These are phyloP conservation scores for Chlamydomonas sphaeroides DNA, from an alignment of 139 green algal species.

Conservation along the genomic window DNA sequence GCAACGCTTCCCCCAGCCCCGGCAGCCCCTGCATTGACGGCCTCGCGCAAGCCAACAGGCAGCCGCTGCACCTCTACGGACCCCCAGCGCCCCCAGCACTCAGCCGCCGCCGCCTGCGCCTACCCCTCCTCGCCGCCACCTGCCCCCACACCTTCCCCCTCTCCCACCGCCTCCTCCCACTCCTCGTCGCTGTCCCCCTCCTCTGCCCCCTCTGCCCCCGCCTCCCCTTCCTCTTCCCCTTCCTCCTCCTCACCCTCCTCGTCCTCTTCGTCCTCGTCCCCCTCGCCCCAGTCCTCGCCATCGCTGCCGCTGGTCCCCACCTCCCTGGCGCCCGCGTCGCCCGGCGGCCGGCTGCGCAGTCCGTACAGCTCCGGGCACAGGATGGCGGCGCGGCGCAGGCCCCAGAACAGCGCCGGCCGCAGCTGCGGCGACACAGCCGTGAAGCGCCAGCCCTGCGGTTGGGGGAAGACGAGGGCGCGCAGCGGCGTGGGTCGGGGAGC, in stretches of 20 bases:
- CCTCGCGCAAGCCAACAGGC: too few species aligned
- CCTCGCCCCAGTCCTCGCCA: neutral
- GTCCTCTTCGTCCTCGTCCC: neutral
- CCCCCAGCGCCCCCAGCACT: too few species aligned
- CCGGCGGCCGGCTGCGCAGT: neutral
- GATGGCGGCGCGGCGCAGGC: conserved; percentile 19
- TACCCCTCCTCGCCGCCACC: too few species aligned
- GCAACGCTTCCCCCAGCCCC: too few species aligned
- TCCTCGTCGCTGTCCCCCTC: neutral
- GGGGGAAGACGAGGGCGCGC: neutral
- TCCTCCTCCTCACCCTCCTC: neutral
- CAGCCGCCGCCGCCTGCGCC: too few species aligned
- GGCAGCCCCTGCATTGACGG: too few species aligned
- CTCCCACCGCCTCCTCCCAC: too few species aligned
- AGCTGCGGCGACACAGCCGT: neutral
- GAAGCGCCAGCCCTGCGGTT: conserved; percentile 15
- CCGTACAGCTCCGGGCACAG: neutral
- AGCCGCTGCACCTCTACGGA: too few species aligned
- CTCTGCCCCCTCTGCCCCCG: neutral
- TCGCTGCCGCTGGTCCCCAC: neutral
- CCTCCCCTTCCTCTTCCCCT: neutral
- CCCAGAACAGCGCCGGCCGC: conserved; percentile 20
- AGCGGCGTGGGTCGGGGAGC: neutral
- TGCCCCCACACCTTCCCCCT: too few species aligned
- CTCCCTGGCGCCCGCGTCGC: neutral